A percentile compares a stretch with the other conserved stretches of the same genome.
Evolutionary conservation across 1,139 yeast genomes (phyloP).

Genomic region (Geotrichum australiense): DNA sequence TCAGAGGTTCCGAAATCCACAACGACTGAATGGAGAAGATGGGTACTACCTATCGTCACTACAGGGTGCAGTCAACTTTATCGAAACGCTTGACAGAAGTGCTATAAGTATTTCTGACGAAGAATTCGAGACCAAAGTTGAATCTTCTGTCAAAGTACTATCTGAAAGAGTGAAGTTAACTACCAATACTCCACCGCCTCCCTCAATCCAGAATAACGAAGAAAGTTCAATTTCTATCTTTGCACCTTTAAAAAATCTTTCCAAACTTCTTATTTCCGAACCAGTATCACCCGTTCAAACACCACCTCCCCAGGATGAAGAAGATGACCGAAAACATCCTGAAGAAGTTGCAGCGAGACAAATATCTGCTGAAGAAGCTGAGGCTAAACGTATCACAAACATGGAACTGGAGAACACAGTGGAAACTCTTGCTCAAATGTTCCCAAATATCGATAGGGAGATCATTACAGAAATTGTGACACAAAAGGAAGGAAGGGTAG

Average conservation of each 20-base stretch:
- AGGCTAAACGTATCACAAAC: slow-evolving; percentile 33
- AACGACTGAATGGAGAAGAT: slow-evolving; percentile 77
- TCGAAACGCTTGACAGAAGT: slow-evolving; percentile 51
- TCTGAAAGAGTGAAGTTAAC: slow-evolving; percentile 25
- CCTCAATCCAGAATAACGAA: slow-evolving; percentile 32
- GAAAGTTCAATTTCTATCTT: slow-evolving; percentile 37
- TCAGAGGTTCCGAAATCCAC: slow-evolving; percentile 71
- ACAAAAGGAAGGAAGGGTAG: slow-evolving; percentile 63
- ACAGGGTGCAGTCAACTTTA: slow-evolving; percentile 76
- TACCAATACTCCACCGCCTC: slow-evolving; percentile 17
- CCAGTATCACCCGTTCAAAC: slow-evolving; percentile 19
- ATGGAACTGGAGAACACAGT: slow-evolving; percentile 41
- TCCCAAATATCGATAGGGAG: slow-evolving; percentile 65
- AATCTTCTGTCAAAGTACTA: slow-evolving; percentile 29
- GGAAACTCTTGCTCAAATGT: slow-evolving; percentile 56
- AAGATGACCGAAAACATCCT: slow-evolving; percentile 18
- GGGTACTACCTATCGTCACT: slow-evolving; percentile 83
- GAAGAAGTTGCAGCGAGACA: slow-evolving; percentile 36
- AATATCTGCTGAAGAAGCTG: slow-evolving; percentile 36
- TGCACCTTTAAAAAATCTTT: slow-evolving; percentile 32
- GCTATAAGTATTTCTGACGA: slow-evolving; percentile 57
- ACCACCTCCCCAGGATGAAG: slow-evolving; percentile 4
- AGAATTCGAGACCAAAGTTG: slow-evolving; percentile 46
- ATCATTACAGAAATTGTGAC: slow-evolving; percentile 64
- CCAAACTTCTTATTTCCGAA: slow-evolving; percentile 32